These are phyloP conservation scores for Cladosporium cucumerinum DNA, from an alignment of 2,329 filamentous ascomycete species.

Conservation along the genomic window DNA sequence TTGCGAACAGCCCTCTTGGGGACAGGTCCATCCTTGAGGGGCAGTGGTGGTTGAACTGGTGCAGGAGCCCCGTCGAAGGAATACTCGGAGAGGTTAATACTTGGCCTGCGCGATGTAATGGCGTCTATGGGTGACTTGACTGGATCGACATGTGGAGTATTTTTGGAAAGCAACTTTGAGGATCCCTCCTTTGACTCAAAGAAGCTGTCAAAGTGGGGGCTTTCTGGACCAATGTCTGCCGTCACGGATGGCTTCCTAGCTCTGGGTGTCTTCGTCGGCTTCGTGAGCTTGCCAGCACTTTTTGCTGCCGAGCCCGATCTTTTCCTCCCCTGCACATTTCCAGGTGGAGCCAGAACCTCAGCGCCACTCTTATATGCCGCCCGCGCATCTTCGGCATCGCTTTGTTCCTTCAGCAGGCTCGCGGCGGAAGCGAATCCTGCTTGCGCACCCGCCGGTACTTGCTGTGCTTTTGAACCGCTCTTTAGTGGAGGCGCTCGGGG, in stretches of 20 bases:
- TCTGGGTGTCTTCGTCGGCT: conserved; percentile 11
- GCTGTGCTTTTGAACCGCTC: conserved; percentile 18
- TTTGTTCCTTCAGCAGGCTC: conserved; percentile 17
- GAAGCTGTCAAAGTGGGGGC: background rate
- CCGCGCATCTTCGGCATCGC: background rate
- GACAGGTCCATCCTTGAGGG: conserved; percentile 6
- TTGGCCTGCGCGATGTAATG: conserved; percentile 17
- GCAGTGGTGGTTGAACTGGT: background rate
- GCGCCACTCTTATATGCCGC: background rate
- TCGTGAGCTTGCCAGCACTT: conserved; percentile 16
- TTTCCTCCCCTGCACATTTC: background rate
- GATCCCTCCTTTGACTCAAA: background rate
- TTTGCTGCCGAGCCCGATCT: background rate
- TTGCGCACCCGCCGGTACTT: conserved; percentile 16
- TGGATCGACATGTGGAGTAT: background rate
- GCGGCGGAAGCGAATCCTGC: conserved; percentile 21
- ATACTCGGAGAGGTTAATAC: conserved; percentile 22
- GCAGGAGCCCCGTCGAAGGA: conserved; percentile 13
- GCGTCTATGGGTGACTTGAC: background rate
- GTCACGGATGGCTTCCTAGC: background rate
- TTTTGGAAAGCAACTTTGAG: background rate
- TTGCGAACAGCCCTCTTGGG: conserved; percentile 17
- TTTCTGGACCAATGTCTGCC: background rate
- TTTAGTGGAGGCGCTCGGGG: conserved; percentile 7
- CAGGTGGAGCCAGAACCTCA: background rate